phyloP scores from a whole-genome alignment of 768 basidiomycete species.

The Paxillus rubicundulus region DNA sequence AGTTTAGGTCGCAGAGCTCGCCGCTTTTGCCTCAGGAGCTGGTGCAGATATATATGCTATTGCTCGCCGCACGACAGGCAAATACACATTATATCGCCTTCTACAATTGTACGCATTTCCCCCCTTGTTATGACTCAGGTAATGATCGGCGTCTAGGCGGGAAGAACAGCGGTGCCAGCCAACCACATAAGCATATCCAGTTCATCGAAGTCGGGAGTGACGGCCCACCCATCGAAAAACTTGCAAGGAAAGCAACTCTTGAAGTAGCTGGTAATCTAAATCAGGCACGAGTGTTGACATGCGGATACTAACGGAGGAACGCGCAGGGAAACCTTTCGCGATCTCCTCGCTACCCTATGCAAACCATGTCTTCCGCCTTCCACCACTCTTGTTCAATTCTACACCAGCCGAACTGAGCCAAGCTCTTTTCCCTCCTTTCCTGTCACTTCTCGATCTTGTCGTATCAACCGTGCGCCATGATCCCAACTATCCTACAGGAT shows the following conservation, averaged over 20 bases:
- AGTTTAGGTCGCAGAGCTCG: constrained; percentile 73
- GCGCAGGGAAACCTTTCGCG: constrained; percentile 69
- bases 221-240: constrained; percentile 74
- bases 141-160: constrained; percentile 50
- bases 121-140: neutral
- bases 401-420: constrained; percentile 46
- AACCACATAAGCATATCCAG: constrained; percentile 90
- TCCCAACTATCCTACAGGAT: constrained; percentile 56
- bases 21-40: constrained; percentile 81
- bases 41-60: constrained; percentile 69
- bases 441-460: constrained; percentile 72
- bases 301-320: constrained; percentile 2
- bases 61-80: constrained; percentile 62
- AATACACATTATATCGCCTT: constrained; percentile 73
- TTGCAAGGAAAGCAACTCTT: constrained; percentile 56
- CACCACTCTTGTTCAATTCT: constrained; percentile 17
- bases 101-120: constrained; percentile 65
- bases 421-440: constrained; percentile 57
- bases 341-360: constrained; percentile 70
- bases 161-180: constrained; percentile 79
- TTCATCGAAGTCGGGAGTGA: constrained; percentile 64
- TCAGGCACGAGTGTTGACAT: neutral
- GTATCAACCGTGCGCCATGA: constrained; percentile 73
- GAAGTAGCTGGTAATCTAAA: constrained; percentile 38
- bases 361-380: constrained; percentile 66